These are phyloP conservation scores for Rhynchospora pubera DNA, from an alignment of 176 grass and related monocot species.

Conservation along the genomic window DNA sequence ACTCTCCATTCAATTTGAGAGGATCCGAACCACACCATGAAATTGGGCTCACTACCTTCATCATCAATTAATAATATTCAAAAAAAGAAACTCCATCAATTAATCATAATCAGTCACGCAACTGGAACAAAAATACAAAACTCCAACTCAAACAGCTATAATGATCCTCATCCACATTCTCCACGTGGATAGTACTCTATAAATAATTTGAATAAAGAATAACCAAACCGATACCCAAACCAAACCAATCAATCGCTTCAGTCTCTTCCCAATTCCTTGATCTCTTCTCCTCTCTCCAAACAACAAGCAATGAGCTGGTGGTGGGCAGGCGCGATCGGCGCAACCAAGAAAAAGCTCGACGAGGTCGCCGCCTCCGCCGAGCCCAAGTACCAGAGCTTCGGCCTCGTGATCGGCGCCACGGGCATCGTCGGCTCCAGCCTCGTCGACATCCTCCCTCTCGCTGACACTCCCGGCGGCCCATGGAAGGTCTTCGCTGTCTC, in stretches of 20 bases:
- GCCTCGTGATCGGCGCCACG: constrained; percentile 56
- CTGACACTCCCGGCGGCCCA: constrained; percentile 61
- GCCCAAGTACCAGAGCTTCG: constrained; percentile 48
- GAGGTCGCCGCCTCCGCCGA: constrained; percentile 25
- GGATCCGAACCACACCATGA: not conserved
- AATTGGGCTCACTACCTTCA: not conserved
- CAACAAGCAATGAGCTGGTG: constrained; percentile 62
- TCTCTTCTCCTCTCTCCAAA: not conserved
- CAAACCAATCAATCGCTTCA: too few species aligned
- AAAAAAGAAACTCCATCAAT: not conserved
- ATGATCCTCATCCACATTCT: not conserved
- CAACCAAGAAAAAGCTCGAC: constrained; percentile 58
- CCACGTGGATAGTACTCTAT: not conserved
- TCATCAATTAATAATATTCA: not conserved
- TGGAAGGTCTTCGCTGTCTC: constrained; percentile 89
- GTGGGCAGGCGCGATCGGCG: constrained; percentile 80
- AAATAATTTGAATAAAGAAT: too few species aligned
- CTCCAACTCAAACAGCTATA: not conserved
- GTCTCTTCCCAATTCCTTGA: too few species aligned
- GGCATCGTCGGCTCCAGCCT: constrained; percentile 68
- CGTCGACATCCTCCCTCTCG: constrained; percentile 68
- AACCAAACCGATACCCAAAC: not conserved
- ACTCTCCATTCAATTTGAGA: not conserved
- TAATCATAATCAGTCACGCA: not conserved
- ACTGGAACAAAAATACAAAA: not conserved